Evolutionary conservation across 257 asterid genomes (phyloP).

Genomic region (Linaria vulgaris): DNA sequence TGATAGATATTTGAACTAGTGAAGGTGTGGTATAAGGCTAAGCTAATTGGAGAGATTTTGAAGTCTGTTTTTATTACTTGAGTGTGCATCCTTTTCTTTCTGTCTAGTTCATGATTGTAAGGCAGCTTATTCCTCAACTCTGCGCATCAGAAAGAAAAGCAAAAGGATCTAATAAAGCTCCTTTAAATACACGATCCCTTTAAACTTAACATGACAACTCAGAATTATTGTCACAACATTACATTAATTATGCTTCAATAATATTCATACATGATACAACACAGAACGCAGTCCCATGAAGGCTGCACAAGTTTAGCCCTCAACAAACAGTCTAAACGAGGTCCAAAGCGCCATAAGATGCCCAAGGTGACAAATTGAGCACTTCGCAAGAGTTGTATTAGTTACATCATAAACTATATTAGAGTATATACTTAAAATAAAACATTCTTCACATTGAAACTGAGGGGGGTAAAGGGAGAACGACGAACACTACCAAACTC

Average conservation of each 20-base stretch:
- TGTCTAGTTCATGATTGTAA: too few relatives aligned
- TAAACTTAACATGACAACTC: slow-evolving; percentile 8
- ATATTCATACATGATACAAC: slow-evolving; percentile 23
- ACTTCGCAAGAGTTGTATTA: background rate
- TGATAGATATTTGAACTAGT: too few relatives aligned
- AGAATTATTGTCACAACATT: slow-evolving; percentile 33
- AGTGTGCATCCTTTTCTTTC: too few relatives aligned
- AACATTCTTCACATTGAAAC: slow-evolving; percentile 18
- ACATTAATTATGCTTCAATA: slow-evolving; percentile 18
- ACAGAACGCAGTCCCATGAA: slow-evolving; percentile 11
- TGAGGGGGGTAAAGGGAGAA: background rate
- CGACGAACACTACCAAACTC: background rate
- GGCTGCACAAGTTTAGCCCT: slow-evolving; percentile 5
- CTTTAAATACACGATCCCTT: background rate
- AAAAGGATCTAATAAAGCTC: background rate
- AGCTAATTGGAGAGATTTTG: too few relatives aligned
- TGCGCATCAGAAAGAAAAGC: too few relatives aligned
- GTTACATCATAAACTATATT: slow-evolving; percentile 20
- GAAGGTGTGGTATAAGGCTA: too few relatives aligned
- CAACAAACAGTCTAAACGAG: slow-evolving; percentile 12
- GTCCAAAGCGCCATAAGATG: slow-evolving; percentile 30
- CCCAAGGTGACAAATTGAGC: background rate
- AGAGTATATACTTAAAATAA: slow-evolving; percentile 13
- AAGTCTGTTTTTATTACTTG: too few relatives aligned
- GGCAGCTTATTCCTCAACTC: too few relatives aligned